Conservation (phyloP, 768 basidiomycete genomes). For the Epithele typhae region DNA sequence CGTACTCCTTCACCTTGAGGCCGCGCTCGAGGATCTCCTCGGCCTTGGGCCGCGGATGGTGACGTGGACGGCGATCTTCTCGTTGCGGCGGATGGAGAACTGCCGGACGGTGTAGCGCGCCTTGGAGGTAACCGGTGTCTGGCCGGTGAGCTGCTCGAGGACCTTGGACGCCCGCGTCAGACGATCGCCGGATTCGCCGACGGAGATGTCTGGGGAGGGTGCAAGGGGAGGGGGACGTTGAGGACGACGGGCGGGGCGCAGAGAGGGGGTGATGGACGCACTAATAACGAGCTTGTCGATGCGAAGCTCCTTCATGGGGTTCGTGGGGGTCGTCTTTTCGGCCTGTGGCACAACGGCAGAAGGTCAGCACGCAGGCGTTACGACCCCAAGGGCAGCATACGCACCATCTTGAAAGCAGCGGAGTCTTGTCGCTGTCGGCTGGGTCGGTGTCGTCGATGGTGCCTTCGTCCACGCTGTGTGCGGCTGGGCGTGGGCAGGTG, state of each 20-base stretch:
- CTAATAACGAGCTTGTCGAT: slow-evolving; percentile 99
- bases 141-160: slow-evolving; percentile 97
- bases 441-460: slow-evolving; percentile 3
- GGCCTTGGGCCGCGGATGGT: slow-evolving; percentile 98
- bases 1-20: slow-evolving; percentile 99
- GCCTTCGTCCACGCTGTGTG: slow-evolving; percentile 7
- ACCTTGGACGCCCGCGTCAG: slow-evolving; percentile 99
- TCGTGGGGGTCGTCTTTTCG: slow-evolving; percentile 84
- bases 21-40: slow-evolving; percentile 99
- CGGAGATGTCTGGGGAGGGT: slow-evolving; percentile 97
- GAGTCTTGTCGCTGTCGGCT: slow-evolving; percentile 17
- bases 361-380: slow-evolving; percentile 2
- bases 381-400: background rate
- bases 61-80: slow-evolving; percentile 98
- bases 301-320: slow-evolving; percentile 93
- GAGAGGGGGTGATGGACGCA: slow-evolving; percentile 42
- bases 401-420: slow-evolving; percentile 18
- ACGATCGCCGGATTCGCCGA: slow-evolving; percentile 99
- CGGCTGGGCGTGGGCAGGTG: slow-evolving; percentile 6
- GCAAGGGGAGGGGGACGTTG: background rate
- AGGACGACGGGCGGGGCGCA: background rate
- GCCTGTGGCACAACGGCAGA: slow-evolving; percentile 43
- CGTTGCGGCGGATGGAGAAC: slow-evolving; percentile 99
- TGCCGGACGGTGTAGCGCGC: slow-evolving; percentile 99
- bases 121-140: slow-evolving; percentile 99